Percentiles rank a stretch among this genome's conserved stretches.
These are phyloP conservation scores for Candida gigantensis DNA, from an alignment of 1,139 yeast genomes.

Conservation along the genomic window DNA sequence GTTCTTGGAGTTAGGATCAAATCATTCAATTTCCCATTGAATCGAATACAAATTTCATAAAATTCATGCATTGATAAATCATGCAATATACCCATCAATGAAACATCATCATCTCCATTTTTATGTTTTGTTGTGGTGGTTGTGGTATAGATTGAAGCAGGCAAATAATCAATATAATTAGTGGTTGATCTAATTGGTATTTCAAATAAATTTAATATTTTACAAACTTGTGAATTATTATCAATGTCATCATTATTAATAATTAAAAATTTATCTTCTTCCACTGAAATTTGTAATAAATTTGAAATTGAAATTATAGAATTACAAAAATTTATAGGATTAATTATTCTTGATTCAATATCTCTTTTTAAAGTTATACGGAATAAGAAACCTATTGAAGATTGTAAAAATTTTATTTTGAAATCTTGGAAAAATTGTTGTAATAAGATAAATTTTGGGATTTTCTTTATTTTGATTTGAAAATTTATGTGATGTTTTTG, in stretches of 20 bases:
- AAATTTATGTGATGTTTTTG: too few species aligned
- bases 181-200: constrained; percentile 50
- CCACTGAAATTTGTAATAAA: constrained; percentile 58
- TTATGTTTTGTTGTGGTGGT: constrained; percentile 22
- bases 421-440: constrained; percentile 4
- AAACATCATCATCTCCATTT: too few species aligned
- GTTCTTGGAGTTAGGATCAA: constrained; percentile 62
- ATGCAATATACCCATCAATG: constrained; percentile 55
- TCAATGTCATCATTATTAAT: constrained; percentile 44
- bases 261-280: constrained; percentile 60
- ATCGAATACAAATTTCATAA: constrained; percentile 61
- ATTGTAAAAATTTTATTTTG: constrained; percentile 21
- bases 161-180: constrained; percentile 41
- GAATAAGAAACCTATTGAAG: constrained; percentile 48
- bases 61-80: constrained; percentile 65
- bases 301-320: constrained; percentile 63
- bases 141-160: constrained; percentile 46
- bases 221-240: constrained; percentile 38
- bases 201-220: constrained; percentile 58
- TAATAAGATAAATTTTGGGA: not conserved
- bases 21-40: constrained; percentile 63
- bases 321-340: constrained; percentile 62
- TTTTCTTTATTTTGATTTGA: not conserved
- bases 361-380: constrained; percentile 52
- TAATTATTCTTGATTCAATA: constrained; percentile 58